These are phyloP conservation scores for Fusarium sp. DNA, from an alignment of 2,329 filamentous ascomycete species.

Conservation along the genomic window DNA sequence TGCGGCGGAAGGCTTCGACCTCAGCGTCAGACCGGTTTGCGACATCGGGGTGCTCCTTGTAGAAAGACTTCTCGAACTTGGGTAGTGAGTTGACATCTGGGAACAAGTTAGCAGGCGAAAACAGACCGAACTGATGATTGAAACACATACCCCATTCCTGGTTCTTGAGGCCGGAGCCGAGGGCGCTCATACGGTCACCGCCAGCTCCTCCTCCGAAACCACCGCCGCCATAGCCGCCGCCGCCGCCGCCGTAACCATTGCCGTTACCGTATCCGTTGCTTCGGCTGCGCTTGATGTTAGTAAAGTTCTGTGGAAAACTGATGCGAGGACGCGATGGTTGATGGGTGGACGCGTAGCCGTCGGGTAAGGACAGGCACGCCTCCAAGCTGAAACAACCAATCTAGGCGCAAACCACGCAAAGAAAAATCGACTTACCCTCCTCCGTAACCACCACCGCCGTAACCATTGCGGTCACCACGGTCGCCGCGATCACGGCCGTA, in stretches of 20 bases:
- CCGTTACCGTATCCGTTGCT: constrained; percentile 56
- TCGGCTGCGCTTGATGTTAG: constrained; percentile 59
- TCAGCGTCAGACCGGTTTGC: constrained; percentile 78
- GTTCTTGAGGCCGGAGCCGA: constrained; percentile 87
- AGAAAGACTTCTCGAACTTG: constrained; percentile 99
- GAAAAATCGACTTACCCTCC: constrained; percentile 52
- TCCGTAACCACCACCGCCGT: constrained; percentile 52
- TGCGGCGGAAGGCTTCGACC: constrained; percentile 87
- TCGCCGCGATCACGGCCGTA: constrained; percentile 57
- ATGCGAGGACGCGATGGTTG: constrained; percentile 18
- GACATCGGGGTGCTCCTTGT: constrained; percentile 92
- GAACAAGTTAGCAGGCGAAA: constrained; percentile 40
- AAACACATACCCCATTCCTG: constrained; percentile 84
- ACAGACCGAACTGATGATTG: constrained; percentile 43
- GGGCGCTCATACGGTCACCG: constrained; percentile 93
- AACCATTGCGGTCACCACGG: constrained; percentile 59
- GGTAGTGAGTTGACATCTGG: constrained; percentile 81
- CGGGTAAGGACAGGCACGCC: constrained; percentile 21
- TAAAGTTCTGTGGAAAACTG: constrained; percentile 18
- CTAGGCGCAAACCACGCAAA: constrained; percentile 22
- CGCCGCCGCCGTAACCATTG: constrained; percentile 52
- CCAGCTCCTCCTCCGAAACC: constrained; percentile 68
- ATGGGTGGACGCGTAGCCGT: constrained; percentile 17
- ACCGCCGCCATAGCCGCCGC: constrained; percentile 51
- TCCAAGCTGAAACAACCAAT: constrained; percentile 27